Evolutionary conservation across 108 stramenopile genomes (phyloP).

Genomic region (Nitzschia sp.): DNA sequence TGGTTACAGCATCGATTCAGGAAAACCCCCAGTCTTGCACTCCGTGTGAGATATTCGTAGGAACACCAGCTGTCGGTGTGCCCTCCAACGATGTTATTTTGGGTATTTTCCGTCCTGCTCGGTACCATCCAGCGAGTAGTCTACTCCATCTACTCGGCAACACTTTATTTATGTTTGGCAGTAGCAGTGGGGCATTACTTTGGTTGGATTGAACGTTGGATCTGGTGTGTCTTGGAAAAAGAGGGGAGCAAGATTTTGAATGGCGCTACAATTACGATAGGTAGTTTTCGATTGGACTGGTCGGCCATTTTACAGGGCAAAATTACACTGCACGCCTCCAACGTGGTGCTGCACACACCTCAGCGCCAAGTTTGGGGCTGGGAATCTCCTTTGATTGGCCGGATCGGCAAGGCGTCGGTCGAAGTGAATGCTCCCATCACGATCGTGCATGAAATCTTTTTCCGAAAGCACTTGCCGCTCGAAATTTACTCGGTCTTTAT

Average conservation of each 20-base stretch:
- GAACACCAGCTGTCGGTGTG: too few relatives aligned
- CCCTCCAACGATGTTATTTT: conserved; percentile 11
- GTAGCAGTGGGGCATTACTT: conserved; percentile 27
- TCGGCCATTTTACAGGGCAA: conserved; percentile 32
- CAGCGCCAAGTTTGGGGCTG: conserved; percentile 48
- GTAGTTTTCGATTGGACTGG: conserved; percentile 42
- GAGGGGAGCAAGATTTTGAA: conserved; percentile 35
- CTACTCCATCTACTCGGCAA: not conserved
- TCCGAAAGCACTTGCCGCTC: conserved; percentile 26
- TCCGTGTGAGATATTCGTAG: too few relatives aligned
- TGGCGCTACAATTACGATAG: conserved; percentile 47
- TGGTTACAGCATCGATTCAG: too few relatives aligned
- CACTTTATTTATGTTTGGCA: conserved; percentile 17
- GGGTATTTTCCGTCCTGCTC: not conserved
- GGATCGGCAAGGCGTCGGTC: conserved; percentile 43
- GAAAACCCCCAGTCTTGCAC: too few relatives aligned
- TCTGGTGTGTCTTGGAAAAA: conserved; percentile 44
- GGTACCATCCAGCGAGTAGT: not conserved
- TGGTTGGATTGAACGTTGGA: conserved; percentile 52
- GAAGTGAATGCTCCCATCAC: conserved; percentile 38
- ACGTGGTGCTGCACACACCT: conserved; percentile 52
- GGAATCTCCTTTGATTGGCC: conserved; percentile 57
- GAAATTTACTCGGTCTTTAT: conserved; percentile 47
- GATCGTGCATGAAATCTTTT: conserved; percentile 23
- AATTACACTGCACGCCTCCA: conserved; percentile 30